Evolutionary conservation across 345 rosid genomes (phyloP), one percentile per base, ranked within the genome.

Genomic region (Barbarea vulgaris): DNA sequence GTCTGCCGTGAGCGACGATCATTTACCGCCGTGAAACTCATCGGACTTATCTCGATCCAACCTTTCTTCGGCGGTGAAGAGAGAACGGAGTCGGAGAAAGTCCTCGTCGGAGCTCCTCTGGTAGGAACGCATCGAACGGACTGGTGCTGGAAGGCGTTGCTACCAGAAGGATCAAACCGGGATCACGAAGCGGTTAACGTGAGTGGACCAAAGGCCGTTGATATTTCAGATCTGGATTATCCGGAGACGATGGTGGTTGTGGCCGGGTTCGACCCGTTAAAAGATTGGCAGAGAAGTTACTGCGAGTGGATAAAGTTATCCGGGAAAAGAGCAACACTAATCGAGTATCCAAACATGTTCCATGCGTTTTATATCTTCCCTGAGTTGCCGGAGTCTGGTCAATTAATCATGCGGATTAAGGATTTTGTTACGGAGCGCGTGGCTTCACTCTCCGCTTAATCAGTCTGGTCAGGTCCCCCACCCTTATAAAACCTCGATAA

Each of bases 351-450:
- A 37, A 79, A 80, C 62, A 86, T 85, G 96, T 76, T 82, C 19
- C 98, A 93, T 69, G 91, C 96, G 0, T 93, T 93, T 68, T 93
- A 93, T 64, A 8, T 89, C 1, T 88, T 89, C 17, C 97, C 97
- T 3, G 96, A 89, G 50, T 36, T 93, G 37, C 81, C 88, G 0
- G 91, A 85, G 69, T 69, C 91, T 1, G 24, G 68, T 3, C 59
- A 85, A 58, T 42, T 93, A 15, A 59, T 93, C 19, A 7, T 56
- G 19, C 86, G 81, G 78, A 57, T 91, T 42, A 87, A 79, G 75
- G 84, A 84, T 52, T 93, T 93, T 25, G 68, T 91, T 9, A n/a
- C 5, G 6, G 41, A 71, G 33, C 79, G 81, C 66, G 74, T 74
- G 52, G 65, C 76, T 69, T 73, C 82, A 52, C 81, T 41, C 64